Evolutionary conservation across 768 basidiomycete genomes (phyloP).

Genomic region (Leccinum truebloodii): DNA sequence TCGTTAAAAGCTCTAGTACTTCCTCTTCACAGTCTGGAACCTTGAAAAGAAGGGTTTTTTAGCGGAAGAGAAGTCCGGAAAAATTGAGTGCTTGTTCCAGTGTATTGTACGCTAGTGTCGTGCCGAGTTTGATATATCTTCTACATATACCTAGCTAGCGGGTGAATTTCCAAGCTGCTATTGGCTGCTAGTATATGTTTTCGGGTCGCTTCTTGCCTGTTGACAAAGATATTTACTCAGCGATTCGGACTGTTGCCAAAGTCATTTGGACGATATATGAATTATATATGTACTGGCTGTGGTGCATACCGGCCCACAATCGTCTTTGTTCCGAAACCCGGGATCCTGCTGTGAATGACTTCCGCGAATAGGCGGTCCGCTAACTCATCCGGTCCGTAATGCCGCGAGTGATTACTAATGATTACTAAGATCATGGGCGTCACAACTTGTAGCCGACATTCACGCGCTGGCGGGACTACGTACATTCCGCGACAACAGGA

Average conservation of each 20-base stretch:
- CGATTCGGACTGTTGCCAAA: background rate
- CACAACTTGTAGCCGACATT: background rate
- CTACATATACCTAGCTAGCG: background rate
- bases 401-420: background rate
- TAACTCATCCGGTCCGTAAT: background rate
- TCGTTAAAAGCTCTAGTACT: constrained; percentile 25
- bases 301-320: background rate
- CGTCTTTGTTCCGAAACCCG: background rate
- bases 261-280: background rate
- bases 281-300: background rate
- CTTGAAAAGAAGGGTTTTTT: constrained; percentile 20
- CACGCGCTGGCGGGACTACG: background rate
- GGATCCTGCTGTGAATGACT: background rate
- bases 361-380: background rate
- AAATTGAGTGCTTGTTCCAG: background rate
- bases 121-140: constrained; percentile 11
- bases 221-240: background rate
- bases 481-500: background rate
- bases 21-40: constrained; percentile 31
- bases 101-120: constrained; percentile 28
- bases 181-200: background rate
- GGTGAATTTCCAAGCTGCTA: background rate
- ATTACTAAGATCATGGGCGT: background rate
- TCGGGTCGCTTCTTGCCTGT: background rate
- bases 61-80: constrained; percentile 5